A percentile compares a stretch with the other conserved stretches of the same genome.
These are phyloP conservation scores for Thraustochytrium striatum DNA, from an alignment of 352 stramenopile species.

Conservation along the genomic window DNA sequence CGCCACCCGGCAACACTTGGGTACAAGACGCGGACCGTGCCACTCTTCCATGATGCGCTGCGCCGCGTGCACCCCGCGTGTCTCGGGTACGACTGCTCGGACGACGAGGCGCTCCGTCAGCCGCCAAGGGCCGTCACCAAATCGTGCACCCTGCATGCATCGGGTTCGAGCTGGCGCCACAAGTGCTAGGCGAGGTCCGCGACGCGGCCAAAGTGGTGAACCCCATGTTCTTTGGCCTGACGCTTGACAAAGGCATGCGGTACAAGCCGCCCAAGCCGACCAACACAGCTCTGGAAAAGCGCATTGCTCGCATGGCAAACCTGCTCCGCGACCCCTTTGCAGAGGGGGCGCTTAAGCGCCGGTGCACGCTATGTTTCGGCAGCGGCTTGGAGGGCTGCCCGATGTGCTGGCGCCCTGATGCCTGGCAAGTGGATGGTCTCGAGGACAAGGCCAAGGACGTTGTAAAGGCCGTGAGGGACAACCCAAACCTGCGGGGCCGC, in stretches of 20 bases:
- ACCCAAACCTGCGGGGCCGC: background rate
- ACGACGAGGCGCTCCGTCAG: background rate
- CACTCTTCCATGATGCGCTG: background rate
- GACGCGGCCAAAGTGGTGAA: slow-evolving; percentile 12
- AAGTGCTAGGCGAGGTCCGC: background rate
- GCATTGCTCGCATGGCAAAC: background rate
- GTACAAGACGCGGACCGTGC: slow-evolving; percentile 1
- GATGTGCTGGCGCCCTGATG: background rate
- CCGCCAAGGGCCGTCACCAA: background rate
- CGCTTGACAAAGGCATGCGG: background rate
- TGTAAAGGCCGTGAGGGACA: background rate
- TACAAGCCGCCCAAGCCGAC: background rate
- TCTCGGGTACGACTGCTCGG: slow-evolving; percentile 1
- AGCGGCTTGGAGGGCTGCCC: background rate
- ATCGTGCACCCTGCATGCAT: slow-evolving; percentile 29
- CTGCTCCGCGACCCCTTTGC: background rate
- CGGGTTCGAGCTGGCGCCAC: slow-evolving; percentile 3
- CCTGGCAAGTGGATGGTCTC: background rate
- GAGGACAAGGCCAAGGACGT: background rate
- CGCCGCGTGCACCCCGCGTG: background rate
- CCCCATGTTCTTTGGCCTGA: slow-evolving; percentile 29
- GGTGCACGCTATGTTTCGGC: slow-evolving; percentile 24
- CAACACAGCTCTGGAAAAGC: slow-evolving; percentile 19
- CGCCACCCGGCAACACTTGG: slow-evolving; percentile 2
- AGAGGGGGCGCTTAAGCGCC: background rate